Evolutionary conservation across 169 alveolate genomes (phyloP), one percentile per base, ranked within the genome.

Genomic region (Babesia divergens): DNA sequence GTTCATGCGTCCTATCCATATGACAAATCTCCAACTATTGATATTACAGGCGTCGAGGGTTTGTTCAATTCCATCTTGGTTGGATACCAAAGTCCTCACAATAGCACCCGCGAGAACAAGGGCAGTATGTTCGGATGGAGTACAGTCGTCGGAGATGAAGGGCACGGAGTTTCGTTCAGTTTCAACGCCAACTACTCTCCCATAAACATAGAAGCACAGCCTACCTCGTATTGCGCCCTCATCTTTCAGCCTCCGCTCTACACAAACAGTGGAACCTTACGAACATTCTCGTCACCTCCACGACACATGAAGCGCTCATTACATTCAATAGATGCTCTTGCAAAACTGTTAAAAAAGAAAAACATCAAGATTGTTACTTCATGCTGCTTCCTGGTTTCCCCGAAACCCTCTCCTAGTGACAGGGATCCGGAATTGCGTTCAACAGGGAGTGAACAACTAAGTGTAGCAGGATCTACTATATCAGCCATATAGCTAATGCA

Each of bases 61-160:
- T 31, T 50, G 47, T 79, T 40, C 75, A 79, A 69, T 32, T 42
- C 83, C 11, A 40, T 68, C 6, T 32, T 79, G 47, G 67, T 79
- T 51, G 87, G 87, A 31, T 79, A 79, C 34, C 68, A 79, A 40
- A 35, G 29, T 14, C 87, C 66, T 24, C 42, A 40, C 35, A 38
- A 46, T 38, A n/a, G 11, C 28, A 46, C n/a, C 13, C 66, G 83
- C n/a, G 75, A 65, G 22, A 68, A 79, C 62, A 79, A 79, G 26
- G 87, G 82, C 6, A 68, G 87, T 29, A n/a, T 79, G 14, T 79
- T 55, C 29, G 87, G 87, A 29, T 79, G 87, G 87, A 58, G 71
- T 47, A 62, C 65, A 2, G 40, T 46, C 20, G 43, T 26, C 24
- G 69, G 59, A 7, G 71, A 6, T 3, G 64, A n/a, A 11, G 56